Base-by-base conservation (phyloP, 192 early-diverging fungal genomes). In the Backusella morwellensis region DNA sequence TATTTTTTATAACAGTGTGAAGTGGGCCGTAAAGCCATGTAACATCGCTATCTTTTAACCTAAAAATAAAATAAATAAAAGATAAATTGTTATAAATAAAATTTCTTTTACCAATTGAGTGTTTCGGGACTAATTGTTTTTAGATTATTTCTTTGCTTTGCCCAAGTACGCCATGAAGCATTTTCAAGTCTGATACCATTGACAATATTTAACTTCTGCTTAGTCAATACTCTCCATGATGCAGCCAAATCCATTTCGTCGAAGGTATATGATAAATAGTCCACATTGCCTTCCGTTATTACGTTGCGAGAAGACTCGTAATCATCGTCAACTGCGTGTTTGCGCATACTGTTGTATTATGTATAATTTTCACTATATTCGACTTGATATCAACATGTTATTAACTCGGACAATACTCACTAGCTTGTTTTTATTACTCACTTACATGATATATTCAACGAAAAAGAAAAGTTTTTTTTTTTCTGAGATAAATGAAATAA, bases 21-120 rank as follows among this genome's bases (percentile, higher is more conserved):
- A 91, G 82, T 63, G 90, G 90, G 0, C 90, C 90, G 79, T 91
- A 91, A 21, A 91, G 83, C 90, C 90, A 91, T 32, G 89, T 90
- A 11, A 89, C 88, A 75, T 91, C 90, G 54, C 85, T 87, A 73
- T 91, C 90, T 72, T 91, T 91, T 35, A 88, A 79, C 90, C 89
- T 90, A 73, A 68, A 47, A 66, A 44, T 35, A 34, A 11, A 29
- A 15, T 35, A 59, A 63, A 15, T 38, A 59, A 35, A 63, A 59
- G n/a, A 23, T 59, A 23, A 21, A 23, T 15, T 47, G 6, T 17
- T 72, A 7, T 17, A 44, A 19, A 44, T 44, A 44, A 44, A 44
- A 4, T n/a, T 47, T 50, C 0, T 72, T 72, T 80, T 86, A 90
- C 89, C 90, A 91, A 35, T 86, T 82, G 0, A 82, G 67, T 15